A percentile compares a stretch with the other conserved stretches of the same genome.
phyloP scores from a whole-genome alignment of 2,329 filamentous ascomycete genomes.

The Penicillium sp. region DNA sequence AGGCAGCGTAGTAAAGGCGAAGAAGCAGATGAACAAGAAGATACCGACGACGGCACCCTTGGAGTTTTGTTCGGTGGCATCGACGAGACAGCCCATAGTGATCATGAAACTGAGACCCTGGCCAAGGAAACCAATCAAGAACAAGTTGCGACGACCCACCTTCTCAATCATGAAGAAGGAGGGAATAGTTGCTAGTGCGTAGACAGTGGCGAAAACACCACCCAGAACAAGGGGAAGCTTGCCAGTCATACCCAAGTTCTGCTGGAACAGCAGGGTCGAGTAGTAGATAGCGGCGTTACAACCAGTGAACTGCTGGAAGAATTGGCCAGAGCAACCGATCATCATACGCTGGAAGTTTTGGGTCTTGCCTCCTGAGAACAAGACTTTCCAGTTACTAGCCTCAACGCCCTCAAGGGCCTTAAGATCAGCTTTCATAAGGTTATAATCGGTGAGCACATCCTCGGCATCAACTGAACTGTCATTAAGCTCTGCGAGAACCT shows the following conservation, averaged over 20 bases:
- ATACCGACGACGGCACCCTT: constrained; percentile 54
- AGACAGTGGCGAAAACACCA: constrained; percentile 30
- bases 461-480: constrained; percentile 40
- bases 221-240: constrained; percentile 25
- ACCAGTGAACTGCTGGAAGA: constrained; percentile 47
- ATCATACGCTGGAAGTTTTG: constrained; percentile 33
- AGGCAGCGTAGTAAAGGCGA: constrained; percentile 63
- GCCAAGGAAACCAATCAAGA: constrained; percentile 26
- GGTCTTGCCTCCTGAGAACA: constrained; percentile 31
- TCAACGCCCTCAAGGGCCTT: constrained; percentile 35
- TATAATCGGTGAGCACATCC: constrained; percentile 28
- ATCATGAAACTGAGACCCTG: constrained; percentile 37
- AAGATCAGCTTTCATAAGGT: constrained; percentile 50
- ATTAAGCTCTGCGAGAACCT: constrained; percentile 50
- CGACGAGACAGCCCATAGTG: constrained; percentile 34
- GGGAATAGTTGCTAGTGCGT: constrained; percentile 27
- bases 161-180: constrained; percentile 33
- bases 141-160: constrained; percentile 44
- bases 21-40: constrained; percentile 66
- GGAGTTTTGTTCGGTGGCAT: constrained; percentile 19
- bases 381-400: constrained; percentile 21
- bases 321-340: constrained; percentile 31
- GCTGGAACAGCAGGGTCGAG: constrained; percentile 45
- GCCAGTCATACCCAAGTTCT: constrained; percentile 32
- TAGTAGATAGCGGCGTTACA: constrained; percentile 50